phyloP scores from a whole-genome alignment of 208 protist species.

The Lotmaria passim region DNA sequence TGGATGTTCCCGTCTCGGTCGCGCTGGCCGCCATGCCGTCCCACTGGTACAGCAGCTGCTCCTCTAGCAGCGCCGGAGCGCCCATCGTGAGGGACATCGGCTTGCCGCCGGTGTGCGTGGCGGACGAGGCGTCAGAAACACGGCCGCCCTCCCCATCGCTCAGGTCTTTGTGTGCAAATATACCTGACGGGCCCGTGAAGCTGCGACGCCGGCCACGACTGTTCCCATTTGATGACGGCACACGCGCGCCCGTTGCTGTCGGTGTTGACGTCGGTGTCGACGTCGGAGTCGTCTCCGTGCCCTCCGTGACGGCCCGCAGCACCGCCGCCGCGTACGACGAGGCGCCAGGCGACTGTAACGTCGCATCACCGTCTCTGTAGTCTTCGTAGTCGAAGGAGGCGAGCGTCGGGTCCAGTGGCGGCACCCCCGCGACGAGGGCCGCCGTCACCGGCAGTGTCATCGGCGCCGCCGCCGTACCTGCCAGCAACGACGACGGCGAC shows the following conservation, averaged over 20 bases:
- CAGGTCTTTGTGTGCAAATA: slow-evolving; percentile 7
- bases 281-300: not conserved
- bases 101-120: slow-evolving; percentile 2
- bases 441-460: no score
- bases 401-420: not conserved
- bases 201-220: slow-evolving; percentile 15
- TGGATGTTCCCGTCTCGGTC: not conserved
- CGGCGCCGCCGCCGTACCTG: no score
- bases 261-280: not conserved
- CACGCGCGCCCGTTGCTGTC: not conserved
- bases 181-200: slow-evolving; percentile 11
- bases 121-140: not conserved
- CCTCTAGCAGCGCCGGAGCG: slow-evolving; percentile 9
- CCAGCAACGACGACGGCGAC: not conserved
- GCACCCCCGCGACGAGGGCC: no score
- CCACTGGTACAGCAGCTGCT: slow-evolving; percentile 28
- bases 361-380: not conserved
- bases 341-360: slow-evolving; percentile 3
- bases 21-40: slow-evolving; percentile 6
- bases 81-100: slow-evolving; percentile 10
- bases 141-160: slow-evolving; percentile 12
- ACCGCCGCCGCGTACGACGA: slow-evolving; percentile 4
- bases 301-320: not conserved
- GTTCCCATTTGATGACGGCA: not conserved
- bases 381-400: slow-evolving; percentile 12